Evolutionary conservation across 2,329 filamentous ascomycete species (phyloP).

Genomic region (Trichoderma breve): DNA sequence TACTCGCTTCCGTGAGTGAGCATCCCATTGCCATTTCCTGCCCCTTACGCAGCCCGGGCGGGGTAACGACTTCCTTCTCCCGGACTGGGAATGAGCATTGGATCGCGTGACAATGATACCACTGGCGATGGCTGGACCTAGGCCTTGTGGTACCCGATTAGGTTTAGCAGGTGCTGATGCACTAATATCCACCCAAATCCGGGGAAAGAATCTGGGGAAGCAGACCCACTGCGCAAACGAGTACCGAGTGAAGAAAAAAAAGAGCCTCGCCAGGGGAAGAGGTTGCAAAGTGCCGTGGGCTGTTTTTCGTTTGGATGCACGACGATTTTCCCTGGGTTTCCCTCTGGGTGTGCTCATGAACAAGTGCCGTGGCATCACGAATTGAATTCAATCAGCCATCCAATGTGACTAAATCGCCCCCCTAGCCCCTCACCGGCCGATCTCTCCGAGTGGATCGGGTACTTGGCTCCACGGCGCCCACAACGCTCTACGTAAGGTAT

Average conservation of each 20-base stretch:
- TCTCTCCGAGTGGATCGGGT: conserved; percentile 11
- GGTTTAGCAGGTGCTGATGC: conserved; percentile 13
- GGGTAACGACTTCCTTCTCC: conserved; percentile 35
- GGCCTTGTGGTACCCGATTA: conserved; percentile 19
- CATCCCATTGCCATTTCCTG: conserved; percentile 12
- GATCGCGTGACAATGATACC: conserved; percentile 23
- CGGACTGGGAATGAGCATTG: conserved; percentile 7
- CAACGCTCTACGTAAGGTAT: background rate
- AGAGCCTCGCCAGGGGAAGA: background rate
- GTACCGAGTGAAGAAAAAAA: background rate
- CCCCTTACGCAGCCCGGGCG: conserved; percentile 41
- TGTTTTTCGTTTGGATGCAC: background rate
- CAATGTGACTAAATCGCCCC: conserved; percentile 15
- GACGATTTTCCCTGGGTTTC: no score
- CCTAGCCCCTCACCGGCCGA: conserved; percentile 11
- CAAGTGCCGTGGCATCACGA: conserved; percentile 6
- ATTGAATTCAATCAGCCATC: background rate
- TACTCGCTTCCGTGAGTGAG: conserved; percentile 9
- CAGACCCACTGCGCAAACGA: conserved; percentile 12
- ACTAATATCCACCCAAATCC: conserved; percentile 12
- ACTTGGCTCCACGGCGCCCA: background rate
- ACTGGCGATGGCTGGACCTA: conserved; percentile 4
- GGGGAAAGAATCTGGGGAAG: conserved; percentile 23
- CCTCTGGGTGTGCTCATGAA: background rate
- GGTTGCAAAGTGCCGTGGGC: background rate